Percentiles rank a stretch among this genome's conserved stretches.
These are phyloP conservation scores for Apophysomyces sp. DNA, from an alignment of 371 early-diverging fungal species.

Conservation along the genomic window DNA sequence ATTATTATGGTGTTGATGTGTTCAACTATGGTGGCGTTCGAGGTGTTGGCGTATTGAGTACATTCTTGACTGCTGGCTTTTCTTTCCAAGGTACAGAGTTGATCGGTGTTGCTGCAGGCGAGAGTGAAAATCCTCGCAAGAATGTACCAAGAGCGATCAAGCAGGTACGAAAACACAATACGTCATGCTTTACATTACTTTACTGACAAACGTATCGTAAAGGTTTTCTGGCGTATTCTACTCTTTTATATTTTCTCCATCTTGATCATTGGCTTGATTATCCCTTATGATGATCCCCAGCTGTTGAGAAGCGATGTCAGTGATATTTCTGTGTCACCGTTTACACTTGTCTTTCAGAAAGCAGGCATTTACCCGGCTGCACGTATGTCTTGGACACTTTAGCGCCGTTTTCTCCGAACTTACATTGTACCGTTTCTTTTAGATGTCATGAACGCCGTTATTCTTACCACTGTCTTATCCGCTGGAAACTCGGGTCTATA, in stretches of 20 bases:
- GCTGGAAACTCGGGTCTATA: conserved; percentile 74
- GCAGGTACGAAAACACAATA: conserved; percentile 19
- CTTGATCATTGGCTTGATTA: conserved; percentile 67
- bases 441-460: conserved; percentile 47
- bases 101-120: conserved; percentile 77
- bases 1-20: conserved; percentile 26
- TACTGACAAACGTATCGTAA: background rate
- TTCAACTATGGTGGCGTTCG: conserved; percentile 34
- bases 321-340: conserved; percentile 64
- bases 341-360: conserved; percentile 64
- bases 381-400: conserved; percentile 4
- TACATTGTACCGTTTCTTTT: background rate
- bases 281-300: conserved; percentile 59
- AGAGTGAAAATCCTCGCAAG: conserved; percentile 70
- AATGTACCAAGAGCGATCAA: conserved; percentile 59
- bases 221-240: conserved; percentile 66
- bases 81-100: conserved; percentile 87
- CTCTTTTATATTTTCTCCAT: conserved; percentile 67
- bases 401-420: too few relatives aligned
- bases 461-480: conserved; percentile 56
- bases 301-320: conserved; percentile 46
- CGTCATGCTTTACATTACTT: background rate
- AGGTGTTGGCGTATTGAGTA: conserved; percentile 37
- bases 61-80: conserved; percentile 80
- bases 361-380: conserved; percentile 48